Evolutionary conservation across 1,139 yeast genomes (phyloP), one percentile per base, ranked within the genome.

Genomic region (Yamadazyma triangularis): DNA sequence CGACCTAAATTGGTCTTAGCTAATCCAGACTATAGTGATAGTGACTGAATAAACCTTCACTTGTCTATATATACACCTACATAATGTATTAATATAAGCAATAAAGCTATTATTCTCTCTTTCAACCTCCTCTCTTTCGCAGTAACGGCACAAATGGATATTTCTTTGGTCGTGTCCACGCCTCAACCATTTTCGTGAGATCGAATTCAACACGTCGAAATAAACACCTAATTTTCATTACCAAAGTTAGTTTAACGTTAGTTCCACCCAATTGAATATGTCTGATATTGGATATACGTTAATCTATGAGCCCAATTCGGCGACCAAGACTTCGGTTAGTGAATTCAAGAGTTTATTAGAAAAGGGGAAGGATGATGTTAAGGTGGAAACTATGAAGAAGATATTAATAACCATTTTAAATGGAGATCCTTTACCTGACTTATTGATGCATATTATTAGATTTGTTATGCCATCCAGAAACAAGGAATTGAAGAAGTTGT

Each of bases 401-500:
- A 83, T 91, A 45, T 71, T 91, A 45, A 77, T 85, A 41, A 73
- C 89, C 33, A 88, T 93, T 78, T 73, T 91, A 45, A 93, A 87
- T 53, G 96, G 97, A 20, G 95, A 91, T 50, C 79, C 94, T 35
- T 71, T 91, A 79, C 93, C 96, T n/a, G 95, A 85, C 44, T 69
- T 93, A 47, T 74, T 93, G 61, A 91, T 93, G 98, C 96, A 89
- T 57, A 85, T 93, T 45, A 91, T 93, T 50, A 77, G 98, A 51
- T 93, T 87, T 51, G 93, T 93, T 35, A 88, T 93, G 96, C 98
- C 98, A 13, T 86, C 96, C 14, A 83, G 73, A 51, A 80, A 81
- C 62, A 93, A 91, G 63, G 86, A 82, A 49, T 75, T 93, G 61
- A 93, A 93, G 70, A 91, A 89, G 60, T 70, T 93, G 52, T 69